Conservation (phyloP, 2,329 filamentous ascomycete genomes). For the Tolypocladium endophyticum region DNA sequence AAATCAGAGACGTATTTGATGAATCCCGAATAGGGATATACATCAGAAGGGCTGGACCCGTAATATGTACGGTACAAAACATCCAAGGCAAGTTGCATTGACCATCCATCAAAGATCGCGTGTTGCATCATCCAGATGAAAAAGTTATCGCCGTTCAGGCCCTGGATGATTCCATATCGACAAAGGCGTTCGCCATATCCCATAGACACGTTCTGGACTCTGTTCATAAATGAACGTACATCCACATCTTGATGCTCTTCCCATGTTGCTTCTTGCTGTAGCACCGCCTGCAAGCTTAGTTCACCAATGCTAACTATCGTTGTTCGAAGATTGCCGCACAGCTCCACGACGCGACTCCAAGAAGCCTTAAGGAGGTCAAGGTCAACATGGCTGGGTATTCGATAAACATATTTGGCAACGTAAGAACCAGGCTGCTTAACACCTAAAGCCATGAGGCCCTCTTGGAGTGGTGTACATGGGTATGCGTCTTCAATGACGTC, state of each 20-base stretch:
- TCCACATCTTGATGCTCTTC: neutral
- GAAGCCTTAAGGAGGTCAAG: constrained; percentile 14
- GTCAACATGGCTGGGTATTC: constrained; percentile 10
- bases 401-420: constrained; percentile 16
- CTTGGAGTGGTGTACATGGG: constrained; percentile 27
- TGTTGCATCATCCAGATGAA: constrained; percentile 17
- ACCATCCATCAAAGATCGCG: constrained; percentile 16
- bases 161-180: neutral
- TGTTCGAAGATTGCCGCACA: constrained; percentile 6
- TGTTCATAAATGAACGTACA: no score
- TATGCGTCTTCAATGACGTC: constrained; percentile 19
- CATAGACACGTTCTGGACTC: neutral
- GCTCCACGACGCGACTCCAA: constrained; percentile 10
- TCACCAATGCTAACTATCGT: neutral
- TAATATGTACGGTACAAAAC: constrained; percentile 2
- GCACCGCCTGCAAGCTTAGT: neutral
- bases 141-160: neutral
- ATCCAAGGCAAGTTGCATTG: constrained; percentile 4
- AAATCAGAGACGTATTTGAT: neutral
- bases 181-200: neutral
- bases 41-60: neutral
- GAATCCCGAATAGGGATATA: constrained; percentile 1
- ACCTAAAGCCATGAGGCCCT: constrained; percentile 25
- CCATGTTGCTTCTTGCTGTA: neutral
- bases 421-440: constrained; percentile 21